phyloP scores from a whole-genome alignment of 2,329 filamentous ascomycete genomes.

The Paecilomyces sp. region DNA sequence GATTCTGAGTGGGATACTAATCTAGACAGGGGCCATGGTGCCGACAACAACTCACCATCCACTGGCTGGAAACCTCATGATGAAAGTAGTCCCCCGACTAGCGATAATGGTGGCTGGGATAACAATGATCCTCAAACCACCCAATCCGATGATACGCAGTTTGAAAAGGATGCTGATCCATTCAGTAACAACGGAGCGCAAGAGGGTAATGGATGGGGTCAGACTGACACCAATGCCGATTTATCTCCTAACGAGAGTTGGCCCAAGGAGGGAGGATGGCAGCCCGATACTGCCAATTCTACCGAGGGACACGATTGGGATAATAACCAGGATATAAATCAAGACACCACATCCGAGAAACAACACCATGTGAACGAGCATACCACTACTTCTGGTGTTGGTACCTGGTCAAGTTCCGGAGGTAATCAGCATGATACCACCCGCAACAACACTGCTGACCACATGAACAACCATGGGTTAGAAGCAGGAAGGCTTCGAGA shows the following conservation, averaged over 20 bases:
- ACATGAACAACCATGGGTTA: not conserved
- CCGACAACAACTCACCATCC: not conserved
- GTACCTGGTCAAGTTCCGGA: not conserved
- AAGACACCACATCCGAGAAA: not conserved
- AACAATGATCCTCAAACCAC: not conserved
- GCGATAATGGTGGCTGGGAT: not conserved
- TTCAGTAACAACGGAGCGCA: not conserved
- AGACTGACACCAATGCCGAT: not conserved
- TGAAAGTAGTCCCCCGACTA: not conserved
- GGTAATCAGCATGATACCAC: not conserved
- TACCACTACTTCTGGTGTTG: not conserved
- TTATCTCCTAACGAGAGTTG: not conserved
- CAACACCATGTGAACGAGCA: not conserved
- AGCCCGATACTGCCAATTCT: not conserved
- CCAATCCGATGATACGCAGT: not conserved
- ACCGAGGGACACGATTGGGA: not conserved
- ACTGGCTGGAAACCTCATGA: not conserved
- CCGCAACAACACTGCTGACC: not conserved
- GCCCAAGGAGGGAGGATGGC: not conserved
- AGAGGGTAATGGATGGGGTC: not conserved
- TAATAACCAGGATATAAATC: not conserved
- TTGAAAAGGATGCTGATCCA: not conserved
- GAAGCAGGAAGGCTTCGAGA: not conserved
- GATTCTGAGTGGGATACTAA: not conserved
- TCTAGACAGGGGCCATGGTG: not conserved